These are phyloP conservation scores for Backusella westeae DNA, from an alignment of 192 early-diverging fungal genomes.

Conservation along the genomic window DNA sequence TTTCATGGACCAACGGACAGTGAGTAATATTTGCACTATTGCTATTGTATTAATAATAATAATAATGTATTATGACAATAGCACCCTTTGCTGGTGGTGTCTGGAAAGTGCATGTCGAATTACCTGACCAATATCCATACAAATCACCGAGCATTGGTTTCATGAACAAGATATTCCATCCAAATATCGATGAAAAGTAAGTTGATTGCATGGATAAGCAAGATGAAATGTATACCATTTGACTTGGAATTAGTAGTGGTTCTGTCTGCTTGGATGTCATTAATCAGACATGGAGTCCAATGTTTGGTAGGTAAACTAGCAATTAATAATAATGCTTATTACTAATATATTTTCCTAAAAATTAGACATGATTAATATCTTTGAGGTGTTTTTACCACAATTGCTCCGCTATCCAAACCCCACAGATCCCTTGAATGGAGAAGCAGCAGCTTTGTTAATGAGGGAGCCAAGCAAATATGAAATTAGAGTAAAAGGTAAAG, in stretches of 20 bases:
- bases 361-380: slow-evolving; percentile 98
- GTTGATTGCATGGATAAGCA: neutral
- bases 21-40: slow-evolving; percentile 42
- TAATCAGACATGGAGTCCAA: slow-evolving; percentile 99
- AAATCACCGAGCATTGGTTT: slow-evolving; percentile 99
- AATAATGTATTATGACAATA: slow-evolving; percentile 31
- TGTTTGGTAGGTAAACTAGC: slow-evolving; percentile 76
- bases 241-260: slow-evolving; percentile 68
- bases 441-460: slow-evolving; percentile 97
- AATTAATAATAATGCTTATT: neutral
- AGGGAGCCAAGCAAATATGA: slow-evolving; percentile 90
- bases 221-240: no score
- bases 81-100: slow-evolving; percentile 92
- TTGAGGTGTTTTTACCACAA: slow-evolving; percentile 98
- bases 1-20: slow-evolving; percentile 94
- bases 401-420: slow-evolving; percentile 98
- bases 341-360: neutral
- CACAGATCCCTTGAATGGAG: slow-evolving; percentile 97
- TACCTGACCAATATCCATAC: slow-evolving; percentile 99
- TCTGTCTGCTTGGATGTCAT: slow-evolving; percentile 99
- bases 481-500: slow-evolving; percentile 83
- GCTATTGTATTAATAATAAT: neutral
- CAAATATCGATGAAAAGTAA: slow-evolving; percentile 98
- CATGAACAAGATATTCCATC: slow-evolving; percentile 99
- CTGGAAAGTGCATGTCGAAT: slow-evolving; percentile 98